Conservation (phyloP, 805 yeast species). For the Cyberlindnera suaveolens region DNA sequence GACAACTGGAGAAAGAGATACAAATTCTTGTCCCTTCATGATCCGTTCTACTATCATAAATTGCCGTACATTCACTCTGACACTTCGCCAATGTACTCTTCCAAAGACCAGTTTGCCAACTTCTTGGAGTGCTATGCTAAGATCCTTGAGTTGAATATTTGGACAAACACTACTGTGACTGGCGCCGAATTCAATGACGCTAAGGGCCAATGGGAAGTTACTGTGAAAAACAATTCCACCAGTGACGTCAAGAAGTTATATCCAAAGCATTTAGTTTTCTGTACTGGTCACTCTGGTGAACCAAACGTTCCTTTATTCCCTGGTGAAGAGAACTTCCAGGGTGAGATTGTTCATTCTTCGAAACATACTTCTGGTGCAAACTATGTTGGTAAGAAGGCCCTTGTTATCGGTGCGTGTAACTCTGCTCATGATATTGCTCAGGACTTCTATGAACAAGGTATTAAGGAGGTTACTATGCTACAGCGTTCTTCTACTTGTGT, state of each 20-base stretch:
- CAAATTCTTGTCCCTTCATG: constrained; percentile 39
- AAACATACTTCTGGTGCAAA: constrained; percentile 35
- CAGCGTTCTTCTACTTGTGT: constrained; percentile 42
- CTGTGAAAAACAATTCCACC: constrained; percentile 25
- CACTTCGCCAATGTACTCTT: constrained; percentile 35
- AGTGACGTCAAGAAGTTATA: constrained; percentile 19
- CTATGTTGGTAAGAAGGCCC: constrained; percentile 35
- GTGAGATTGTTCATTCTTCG: constrained; percentile 37
- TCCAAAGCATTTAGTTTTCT: constrained; percentile 35
- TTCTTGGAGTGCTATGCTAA: constrained; percentile 37
- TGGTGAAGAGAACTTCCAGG: constrained; percentile 32
- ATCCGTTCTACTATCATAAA: constrained; percentile 39
- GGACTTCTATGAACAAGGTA: constrained; percentile 40
- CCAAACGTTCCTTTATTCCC: constrained; percentile 37
- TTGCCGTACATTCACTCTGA: constrained; percentile 36
- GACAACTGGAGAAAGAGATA: constrained; percentile 44
- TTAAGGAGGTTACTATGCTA: constrained; percentile 33
- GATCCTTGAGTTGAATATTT: constrained; percentile 34
- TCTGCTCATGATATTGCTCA: constrained; percentile 42
- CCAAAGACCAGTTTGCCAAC: constrained; percentile 39
- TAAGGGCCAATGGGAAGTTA: constrained; percentile 29
- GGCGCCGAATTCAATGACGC: constrained; percentile 28
- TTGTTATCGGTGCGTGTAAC: constrained; percentile 41
- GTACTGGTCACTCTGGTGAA: constrained; percentile 42
- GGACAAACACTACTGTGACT: constrained; percentile 28